Evolutionary conservation across 2,329 filamentous ascomycete species (phyloP), one percentile per base, ranked within the genome.

Genomic region (Colletotrichum coccodes): DNA sequence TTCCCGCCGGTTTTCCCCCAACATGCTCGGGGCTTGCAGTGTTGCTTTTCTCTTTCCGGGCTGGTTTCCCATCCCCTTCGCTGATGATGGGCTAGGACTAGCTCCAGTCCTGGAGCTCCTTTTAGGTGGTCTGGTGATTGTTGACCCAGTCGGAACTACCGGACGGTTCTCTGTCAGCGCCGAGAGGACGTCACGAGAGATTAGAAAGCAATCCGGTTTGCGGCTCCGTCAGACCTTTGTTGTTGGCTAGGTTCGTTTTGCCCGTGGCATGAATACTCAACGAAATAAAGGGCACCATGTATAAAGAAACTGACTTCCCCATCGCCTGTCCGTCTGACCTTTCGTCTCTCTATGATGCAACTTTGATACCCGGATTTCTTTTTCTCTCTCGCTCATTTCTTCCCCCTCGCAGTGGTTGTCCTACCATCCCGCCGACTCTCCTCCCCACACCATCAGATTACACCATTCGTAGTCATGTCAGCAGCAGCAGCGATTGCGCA

Each of bases 151-250:
- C 64, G 60, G 64, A 59, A 52, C 38, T 38, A 53, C 40, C 64
- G 60, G 52, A 34, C 38, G 38, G 28, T 32, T 18, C 42, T 52
- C 64, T 59, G 59, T 30, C 28, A 32, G 42, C 52, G 21, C 64
- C 59, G 64, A 49, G 32, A 34, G n/a, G n/a, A 34, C 26, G 64
- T 59, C 52, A 53, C 30, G 44, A 59, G 60, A 68, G 44, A 59
- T 64, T 59, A 56, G 59, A 44, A 64, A 67, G 52, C 60, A 67
- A 58, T 38, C 46, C 60, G 53, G 60, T 68, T 64, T 64, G 60
- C 64, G 60, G 60, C 53, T 59, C 53, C 53, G 46, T 68, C 64
- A 59, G 21, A 64, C 64, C 34, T 50, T 52, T 40, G 46, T 60
- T 26, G 26, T 52, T 32, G 28, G 53, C 64, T 56, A 44, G 63